These are phyloP conservation scores for Silene uniflora DNA, from an alignment of 148 eudicot genomes.

Conservation along the genomic window DNA sequence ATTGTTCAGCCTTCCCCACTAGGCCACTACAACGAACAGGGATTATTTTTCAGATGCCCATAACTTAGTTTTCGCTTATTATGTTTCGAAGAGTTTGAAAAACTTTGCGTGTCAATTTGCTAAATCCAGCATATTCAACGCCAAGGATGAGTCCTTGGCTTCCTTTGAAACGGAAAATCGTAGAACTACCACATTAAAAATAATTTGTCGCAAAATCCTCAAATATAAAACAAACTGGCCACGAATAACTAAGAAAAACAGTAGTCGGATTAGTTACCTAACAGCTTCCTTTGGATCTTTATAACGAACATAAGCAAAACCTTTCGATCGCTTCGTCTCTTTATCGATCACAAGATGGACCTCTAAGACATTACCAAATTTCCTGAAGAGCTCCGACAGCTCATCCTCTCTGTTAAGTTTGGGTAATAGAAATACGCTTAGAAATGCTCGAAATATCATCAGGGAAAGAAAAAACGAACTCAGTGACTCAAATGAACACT, in stretches of 20 bases:
- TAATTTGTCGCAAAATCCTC: neutral
- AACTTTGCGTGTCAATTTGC: neutral
- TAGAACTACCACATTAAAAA: too few species aligned
- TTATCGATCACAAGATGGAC: constrained; percentile 86
- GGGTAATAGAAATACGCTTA: neutral
- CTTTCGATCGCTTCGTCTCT: constrained; percentile 84
- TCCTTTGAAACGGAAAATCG: neutral
- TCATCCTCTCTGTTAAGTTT: constrained; percentile 74
- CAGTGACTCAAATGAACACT: neutral
- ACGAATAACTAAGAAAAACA: neutral
- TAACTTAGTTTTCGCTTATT: neutral
- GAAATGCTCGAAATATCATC: neutral
- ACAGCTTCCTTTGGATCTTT: constrained; percentile 68
- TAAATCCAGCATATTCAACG: neutral
- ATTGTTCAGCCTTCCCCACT: too few species aligned
- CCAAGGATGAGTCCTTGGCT: neutral
- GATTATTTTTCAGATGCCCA: neutral
- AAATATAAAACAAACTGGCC: neutral
- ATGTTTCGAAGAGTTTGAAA: neutral
- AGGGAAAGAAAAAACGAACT: neutral
- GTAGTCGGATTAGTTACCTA: constrained; percentile 40
- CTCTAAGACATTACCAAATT: constrained; percentile 61
- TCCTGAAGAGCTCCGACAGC: constrained; percentile 61
- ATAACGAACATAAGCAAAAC: constrained; percentile 67
- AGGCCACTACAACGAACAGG: neutral